Percentiles rank a stretch among this genome's conserved stretches.
Conservation (phyloP, 1,139 yeast genomes). For the Protomyces lactucae-debilis region DNA sequence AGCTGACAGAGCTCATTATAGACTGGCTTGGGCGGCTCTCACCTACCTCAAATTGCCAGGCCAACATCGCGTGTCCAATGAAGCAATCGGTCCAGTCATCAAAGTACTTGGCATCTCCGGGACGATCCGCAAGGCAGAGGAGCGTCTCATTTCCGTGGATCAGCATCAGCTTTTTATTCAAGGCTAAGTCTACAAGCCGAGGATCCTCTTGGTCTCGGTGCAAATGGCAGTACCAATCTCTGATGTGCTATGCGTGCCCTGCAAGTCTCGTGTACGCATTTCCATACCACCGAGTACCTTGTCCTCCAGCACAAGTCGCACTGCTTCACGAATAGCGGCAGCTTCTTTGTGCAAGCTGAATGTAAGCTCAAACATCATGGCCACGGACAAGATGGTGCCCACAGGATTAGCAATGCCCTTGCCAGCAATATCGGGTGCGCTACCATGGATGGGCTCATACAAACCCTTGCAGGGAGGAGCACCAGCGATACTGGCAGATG, state of each 20-base stretch:
- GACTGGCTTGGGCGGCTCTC: slow-evolving; percentile 64
- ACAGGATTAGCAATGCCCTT: slow-evolving; percentile 85
- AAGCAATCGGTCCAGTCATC: slow-evolving; percentile 53
- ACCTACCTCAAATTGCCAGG: slow-evolving; percentile 47
- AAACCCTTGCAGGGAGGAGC: slow-evolving; percentile 94
- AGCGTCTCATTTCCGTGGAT: slow-evolving; percentile 37
- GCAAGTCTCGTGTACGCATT: slow-evolving; percentile 83
- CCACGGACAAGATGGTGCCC: slow-evolving; percentile 88
- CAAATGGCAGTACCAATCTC: slow-evolving; percentile 83
- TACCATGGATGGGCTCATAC: slow-evolving; percentile 97
- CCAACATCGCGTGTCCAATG: slow-evolving; percentile 36
- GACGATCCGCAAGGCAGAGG: slow-evolving; percentile 78
- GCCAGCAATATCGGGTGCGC: slow-evolving; percentile 84
- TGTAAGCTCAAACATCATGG: slow-evolving; percentile 93
- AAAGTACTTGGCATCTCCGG: slow-evolving; percentile 74
- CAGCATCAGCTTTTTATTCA: background rate
- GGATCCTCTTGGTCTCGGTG: slow-evolving; percentile 9
- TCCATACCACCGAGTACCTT: slow-evolving; percentile 47
- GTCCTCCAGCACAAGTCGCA: slow-evolving; percentile 67
- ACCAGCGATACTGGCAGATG: slow-evolving; percentile 93
- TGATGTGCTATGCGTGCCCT: slow-evolving; percentile 69
- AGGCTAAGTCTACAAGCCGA: background rate
- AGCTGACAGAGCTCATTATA: slow-evolving; percentile 62
- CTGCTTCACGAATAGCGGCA: slow-evolving; percentile 83
- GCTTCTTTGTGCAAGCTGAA: slow-evolving; percentile 79